phyloP scores from a whole-genome alignment of 2,329 filamentous ascomycete species.

The Thermothelomyces thermophilus region DNA sequence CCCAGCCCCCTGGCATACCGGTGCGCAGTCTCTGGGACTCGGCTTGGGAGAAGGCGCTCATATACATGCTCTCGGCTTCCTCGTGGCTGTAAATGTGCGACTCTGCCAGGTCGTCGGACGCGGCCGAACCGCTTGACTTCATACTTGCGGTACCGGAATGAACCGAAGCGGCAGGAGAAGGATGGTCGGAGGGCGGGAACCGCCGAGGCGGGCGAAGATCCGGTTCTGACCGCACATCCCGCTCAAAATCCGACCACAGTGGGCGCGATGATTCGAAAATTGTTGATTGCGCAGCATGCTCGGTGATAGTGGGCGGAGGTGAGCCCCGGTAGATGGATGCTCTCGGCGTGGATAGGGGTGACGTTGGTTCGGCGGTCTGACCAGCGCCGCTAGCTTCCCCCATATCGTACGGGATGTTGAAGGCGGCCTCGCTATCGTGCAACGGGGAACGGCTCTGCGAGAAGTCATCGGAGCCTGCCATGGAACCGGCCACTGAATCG shows the following conservation, averaged over 20 bases:
- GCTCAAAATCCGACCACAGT: slow-evolving; percentile 30
- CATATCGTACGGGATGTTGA: slow-evolving; percentile 41
- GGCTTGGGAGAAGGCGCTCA: slow-evolving; percentile 60
- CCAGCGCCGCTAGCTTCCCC: slow-evolving; percentile 33
- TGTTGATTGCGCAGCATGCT: slow-evolving; percentile 31
- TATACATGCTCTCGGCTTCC: slow-evolving; percentile 81
- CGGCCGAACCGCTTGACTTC: slow-evolving; percentile 26
- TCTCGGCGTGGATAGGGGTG: slow-evolving; percentile 44
- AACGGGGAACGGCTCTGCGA: slow-evolving; percentile 31
- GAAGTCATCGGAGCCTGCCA: slow-evolving; percentile 32
- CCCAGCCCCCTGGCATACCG: slow-evolving; percentile 50
- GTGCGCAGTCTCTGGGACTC: slow-evolving; percentile 28
- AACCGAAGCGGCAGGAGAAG: slow-evolving; percentile 20
- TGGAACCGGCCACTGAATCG: slow-evolving; percentile 22
- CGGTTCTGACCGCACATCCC: slow-evolving; percentile 34
- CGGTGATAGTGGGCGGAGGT: neutral
- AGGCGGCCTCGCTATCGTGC: slow-evolving; percentile 49
- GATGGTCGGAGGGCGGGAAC: slow-evolving; percentile 1
- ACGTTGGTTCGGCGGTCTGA: slow-evolving; percentile 30
- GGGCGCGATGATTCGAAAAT: slow-evolving; percentile 26
- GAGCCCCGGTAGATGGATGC: slow-evolving; percentile 35
- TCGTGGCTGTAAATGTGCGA: slow-evolving; percentile 72
- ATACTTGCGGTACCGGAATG: slow-evolving; percentile 26
- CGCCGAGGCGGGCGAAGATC: slow-evolving; percentile 27
- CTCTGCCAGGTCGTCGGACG: slow-evolving; percentile 50